A percentile compares a stretch with the other conserved stretches of the same genome.
Conservation (phyloP, 345 rosid species). For the Eutrema yunnanense region DNA sequence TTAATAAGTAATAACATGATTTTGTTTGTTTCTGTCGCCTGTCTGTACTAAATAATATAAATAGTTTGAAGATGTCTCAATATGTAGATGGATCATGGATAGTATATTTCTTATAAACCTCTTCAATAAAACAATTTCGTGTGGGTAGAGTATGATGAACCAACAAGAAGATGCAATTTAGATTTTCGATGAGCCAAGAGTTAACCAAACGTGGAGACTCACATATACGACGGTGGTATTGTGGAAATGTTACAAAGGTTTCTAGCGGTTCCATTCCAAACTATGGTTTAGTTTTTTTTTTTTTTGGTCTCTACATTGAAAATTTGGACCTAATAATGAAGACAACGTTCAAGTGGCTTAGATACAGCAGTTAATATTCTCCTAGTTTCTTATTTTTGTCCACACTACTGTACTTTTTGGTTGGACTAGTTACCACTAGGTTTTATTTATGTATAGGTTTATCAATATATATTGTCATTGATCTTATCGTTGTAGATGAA, state of each 20-base stretch:
- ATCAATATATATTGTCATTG: not conserved
- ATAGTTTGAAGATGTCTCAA: not conserved
- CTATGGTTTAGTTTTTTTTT: not conserved
- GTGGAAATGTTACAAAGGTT: not conserved
- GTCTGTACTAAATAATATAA: not conserved
- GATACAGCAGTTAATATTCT: not conserved
- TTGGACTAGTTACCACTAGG: not conserved
- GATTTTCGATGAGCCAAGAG: not conserved
- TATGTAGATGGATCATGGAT: not conserved
- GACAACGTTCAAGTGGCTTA: conserved; percentile 4
- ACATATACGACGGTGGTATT: not conserved
- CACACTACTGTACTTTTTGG: not conserved
- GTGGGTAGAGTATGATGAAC: not conserved
- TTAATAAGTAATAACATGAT: not conserved
- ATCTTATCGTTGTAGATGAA: conserved; percentile 5
- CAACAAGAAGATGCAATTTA: not conserved
- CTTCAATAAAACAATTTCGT: not conserved
- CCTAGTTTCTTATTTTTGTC: not conserved
- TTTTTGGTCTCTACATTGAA: not conserved
- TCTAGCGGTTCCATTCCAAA: too few relatives aligned
- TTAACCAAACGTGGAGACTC: not conserved
- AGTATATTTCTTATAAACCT: not conserved
- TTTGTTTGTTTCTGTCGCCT: not conserved
- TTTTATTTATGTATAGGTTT: not conserved
- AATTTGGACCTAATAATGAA: not conserved